A percentile compares a stretch with the other conserved stretches of the same genome.
phyloP scores from a whole-genome alignment of 805 yeast genomes.

The Wickerhamiella nectarea region DNA sequence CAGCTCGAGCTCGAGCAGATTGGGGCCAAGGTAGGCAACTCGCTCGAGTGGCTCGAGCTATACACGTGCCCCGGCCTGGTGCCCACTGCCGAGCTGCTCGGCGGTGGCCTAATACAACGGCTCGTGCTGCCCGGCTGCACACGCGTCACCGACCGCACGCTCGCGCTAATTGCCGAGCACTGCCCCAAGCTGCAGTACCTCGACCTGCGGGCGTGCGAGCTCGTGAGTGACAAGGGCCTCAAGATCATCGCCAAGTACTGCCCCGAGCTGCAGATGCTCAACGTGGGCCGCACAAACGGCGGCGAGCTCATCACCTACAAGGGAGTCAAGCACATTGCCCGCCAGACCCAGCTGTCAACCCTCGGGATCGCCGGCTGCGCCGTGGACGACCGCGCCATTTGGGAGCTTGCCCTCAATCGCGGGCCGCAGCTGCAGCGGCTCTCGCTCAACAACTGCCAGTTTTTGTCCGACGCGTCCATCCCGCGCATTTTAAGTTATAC shows the following conservation, averaged over 20 bases:
- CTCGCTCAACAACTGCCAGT: constrained; percentile 60
- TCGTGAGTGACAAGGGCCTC: constrained; percentile 61
- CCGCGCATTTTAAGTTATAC: constrained; percentile 43
- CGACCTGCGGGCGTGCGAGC: constrained; percentile 76
- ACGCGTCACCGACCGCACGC: constrained; percentile 43
- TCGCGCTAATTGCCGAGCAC: constrained; percentile 37
- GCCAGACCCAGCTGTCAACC: constrained; percentile 47
- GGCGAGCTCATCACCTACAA: constrained; percentile 60
- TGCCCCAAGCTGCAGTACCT: constrained; percentile 50
- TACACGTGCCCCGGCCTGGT: constrained; percentile 65
- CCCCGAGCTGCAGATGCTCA: constrained; percentile 41
- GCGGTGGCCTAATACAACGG: constrained; percentile 30
- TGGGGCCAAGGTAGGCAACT: constrained; percentile 32
- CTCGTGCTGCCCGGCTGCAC: constrained; percentile 61
- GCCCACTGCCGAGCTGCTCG: constrained; percentile 40
- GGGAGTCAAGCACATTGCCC: constrained; percentile 44
- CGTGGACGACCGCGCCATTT: constrained; percentile 59
- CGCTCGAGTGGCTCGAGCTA: constrained; percentile 57
- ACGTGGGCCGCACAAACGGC: constrained; percentile 64
- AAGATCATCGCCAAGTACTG: constrained; percentile 54
- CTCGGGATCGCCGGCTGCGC: constrained; percentile 83
- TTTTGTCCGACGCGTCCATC: constrained; percentile 43
- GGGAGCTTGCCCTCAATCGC: constrained; percentile 57
- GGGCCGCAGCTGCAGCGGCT: constrained; percentile 45
- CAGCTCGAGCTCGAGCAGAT: constrained; percentile 43